These are phyloP conservation scores for Trifolium repens DNA, from an alignment of 306 rosid genomes.

Conservation along the genomic window DNA sequence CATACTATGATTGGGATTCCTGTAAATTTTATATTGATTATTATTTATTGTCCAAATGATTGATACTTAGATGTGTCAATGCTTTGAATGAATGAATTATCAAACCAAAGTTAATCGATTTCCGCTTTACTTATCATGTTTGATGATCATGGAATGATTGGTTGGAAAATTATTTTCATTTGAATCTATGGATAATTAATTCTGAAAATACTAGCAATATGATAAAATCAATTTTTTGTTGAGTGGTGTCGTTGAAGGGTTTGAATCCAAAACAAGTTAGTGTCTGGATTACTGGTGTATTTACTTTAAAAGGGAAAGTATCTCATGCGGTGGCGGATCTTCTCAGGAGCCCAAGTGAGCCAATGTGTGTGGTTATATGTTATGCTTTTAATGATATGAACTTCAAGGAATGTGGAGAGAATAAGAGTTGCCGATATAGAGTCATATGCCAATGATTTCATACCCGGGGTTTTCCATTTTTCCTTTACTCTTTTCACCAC, in stretches of 20 bases:
- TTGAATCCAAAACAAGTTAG: slow-evolving; percentile 21
- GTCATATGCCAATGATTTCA: neutral
- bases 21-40: slow-evolving; percentile 23
- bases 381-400: slow-evolving; percentile 8
- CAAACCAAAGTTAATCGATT: neutral
- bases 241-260: slow-evolving; percentile 20
- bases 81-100: slow-evolving; percentile 26
- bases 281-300: neutral
- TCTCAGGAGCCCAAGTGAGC: too few species aligned
- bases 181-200: slow-evolving; percentile 17
- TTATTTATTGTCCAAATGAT: slow-evolving; percentile 10
- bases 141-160: slow-evolving; percentile 33
- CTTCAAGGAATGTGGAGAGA: neutral
- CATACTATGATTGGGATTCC: slow-evolving; percentile 31
- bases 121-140: neutral
- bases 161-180: neutral
- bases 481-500: neutral
- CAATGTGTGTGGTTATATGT: neutral
- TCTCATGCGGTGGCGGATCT: neutral
- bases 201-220: slow-evolving; percentile 2
- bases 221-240: slow-evolving; percentile 7
- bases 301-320: slow-evolving; percentile 17
- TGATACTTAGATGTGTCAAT: slow-evolving; percentile 13
- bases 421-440: neutral
- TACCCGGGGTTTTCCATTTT: neutral